These are phyloP conservation scores for Aureobasidium leucospermi DNA, from an alignment of 2,329 filamentous ascomycete genomes.

Conservation along the genomic window DNA sequence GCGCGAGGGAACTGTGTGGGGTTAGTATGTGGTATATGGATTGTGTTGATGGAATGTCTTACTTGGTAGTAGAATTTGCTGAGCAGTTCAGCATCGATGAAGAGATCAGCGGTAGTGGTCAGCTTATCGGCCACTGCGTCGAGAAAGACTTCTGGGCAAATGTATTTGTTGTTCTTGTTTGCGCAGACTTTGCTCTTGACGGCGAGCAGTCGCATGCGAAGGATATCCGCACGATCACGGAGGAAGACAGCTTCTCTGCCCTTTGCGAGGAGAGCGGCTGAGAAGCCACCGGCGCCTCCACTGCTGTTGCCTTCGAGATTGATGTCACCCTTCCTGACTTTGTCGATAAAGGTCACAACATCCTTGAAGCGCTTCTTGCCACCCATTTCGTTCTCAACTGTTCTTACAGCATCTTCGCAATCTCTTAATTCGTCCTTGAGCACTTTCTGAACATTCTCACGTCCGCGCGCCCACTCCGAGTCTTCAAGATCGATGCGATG, in stretches of 20 bases:
- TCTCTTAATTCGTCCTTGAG: constrained; percentile 83
- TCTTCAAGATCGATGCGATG: constrained; percentile 95
- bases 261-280: constrained; percentile 65
- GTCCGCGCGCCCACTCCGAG: constrained; percentile 75
- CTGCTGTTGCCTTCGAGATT: constrained; percentile 66
- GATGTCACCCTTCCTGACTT: constrained; percentile 77
- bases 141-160: constrained; percentile 96
- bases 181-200: constrained; percentile 87
- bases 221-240: constrained; percentile 79
- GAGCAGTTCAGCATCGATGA: constrained; percentile 92
- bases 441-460: constrained; percentile 72
- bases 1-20: constrained; percentile 67
- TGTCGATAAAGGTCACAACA: constrained; percentile 86
- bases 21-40: neutral
- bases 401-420: constrained; percentile 70
- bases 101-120: constrained; percentile 88
- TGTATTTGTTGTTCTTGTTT: constrained; percentile 80
- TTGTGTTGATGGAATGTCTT: neutral
- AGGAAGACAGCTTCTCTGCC: constrained; percentile 92
- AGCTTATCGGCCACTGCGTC: constrained; percentile 94
- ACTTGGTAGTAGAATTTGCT: constrained; percentile 93
- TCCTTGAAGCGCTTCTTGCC: constrained; percentile 80
- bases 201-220: constrained; percentile 82
- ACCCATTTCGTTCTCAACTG: constrained; percentile 69
- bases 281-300: constrained; percentile 89